Conservation (phyloP, 140 eudicot species). For the Stevia rebaudiana region DNA sequence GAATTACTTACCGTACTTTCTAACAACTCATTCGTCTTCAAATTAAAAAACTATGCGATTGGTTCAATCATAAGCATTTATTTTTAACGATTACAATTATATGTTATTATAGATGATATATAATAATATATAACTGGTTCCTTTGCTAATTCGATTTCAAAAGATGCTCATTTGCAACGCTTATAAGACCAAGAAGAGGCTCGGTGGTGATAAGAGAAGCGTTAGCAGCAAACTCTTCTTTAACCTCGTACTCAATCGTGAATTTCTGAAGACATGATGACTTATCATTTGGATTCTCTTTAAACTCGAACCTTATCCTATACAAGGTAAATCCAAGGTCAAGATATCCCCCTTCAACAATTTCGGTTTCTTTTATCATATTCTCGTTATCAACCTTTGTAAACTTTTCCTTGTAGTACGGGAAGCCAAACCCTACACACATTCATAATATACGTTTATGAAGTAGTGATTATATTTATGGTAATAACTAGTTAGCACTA, state of each 20-base stretch:
- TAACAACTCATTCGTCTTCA: no score
- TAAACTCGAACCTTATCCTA: constrained; percentile 37
- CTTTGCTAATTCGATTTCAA: constrained; percentile 16
- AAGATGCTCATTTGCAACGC: constrained; percentile 28
- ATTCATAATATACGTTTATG: not conserved
- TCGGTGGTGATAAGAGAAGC: constrained; percentile 32
- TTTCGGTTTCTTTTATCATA: constrained; percentile 39
- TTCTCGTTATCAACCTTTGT: constrained; percentile 44
- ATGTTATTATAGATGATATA: no score
- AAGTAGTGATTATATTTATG: no score
- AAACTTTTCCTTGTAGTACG: constrained; percentile 42
- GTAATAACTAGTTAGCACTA: no score
- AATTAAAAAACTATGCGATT: no score
- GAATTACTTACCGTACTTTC: no score
- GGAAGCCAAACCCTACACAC: constrained; percentile 18
- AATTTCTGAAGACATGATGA: constrained; percentile 31
- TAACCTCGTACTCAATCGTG: constrained; percentile 39
- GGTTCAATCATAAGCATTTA: no score
- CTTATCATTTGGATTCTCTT: constrained; percentile 21
- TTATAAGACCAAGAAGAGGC: constrained; percentile 28
- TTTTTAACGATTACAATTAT: no score
- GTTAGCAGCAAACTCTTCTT: constrained; percentile 41
- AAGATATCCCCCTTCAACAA: constrained; percentile 54
- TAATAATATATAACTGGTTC: no score
- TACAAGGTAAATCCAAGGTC: constrained; percentile 42